Percentiles rank a stretch among this genome's conserved stretches.
phyloP scores from a whole-genome alignment of 2,329 filamentous ascomycete genomes.

The Rutstroemia sp. region DNA sequence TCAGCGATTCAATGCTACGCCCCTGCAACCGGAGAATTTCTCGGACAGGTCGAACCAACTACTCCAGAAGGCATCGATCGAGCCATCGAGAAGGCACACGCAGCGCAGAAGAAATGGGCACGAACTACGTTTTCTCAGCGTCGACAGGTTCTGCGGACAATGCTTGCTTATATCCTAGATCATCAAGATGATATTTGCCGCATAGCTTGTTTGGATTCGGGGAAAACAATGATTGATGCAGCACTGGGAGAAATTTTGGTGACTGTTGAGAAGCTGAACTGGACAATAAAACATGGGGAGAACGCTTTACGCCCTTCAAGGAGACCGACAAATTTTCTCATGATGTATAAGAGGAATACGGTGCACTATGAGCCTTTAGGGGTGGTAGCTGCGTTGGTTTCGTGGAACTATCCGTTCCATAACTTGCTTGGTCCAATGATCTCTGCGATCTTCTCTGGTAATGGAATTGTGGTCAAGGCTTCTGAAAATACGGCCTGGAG shows the following conservation, averaged over 20 bases:
- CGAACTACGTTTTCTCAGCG: slow-evolving; percentile 71
- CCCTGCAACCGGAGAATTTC: slow-evolving; percentile 78
- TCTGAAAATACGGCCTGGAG: slow-evolving; percentile 97
- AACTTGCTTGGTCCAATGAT: slow-evolving; percentile 90
- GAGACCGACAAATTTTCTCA: slow-evolving; percentile 82
- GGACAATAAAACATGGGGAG: slow-evolving; percentile 90
- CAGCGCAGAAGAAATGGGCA: slow-evolving; percentile 72
- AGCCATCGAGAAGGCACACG: slow-evolving; percentile 63
- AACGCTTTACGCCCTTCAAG: slow-evolving; percentile 63
- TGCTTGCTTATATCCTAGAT: slow-evolving; percentile 77
- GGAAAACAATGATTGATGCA: slow-evolving; percentile 94
- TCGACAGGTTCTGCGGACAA: slow-evolving; percentile 68
- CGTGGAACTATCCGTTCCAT: slow-evolving; percentile 97
- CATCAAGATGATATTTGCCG: slow-evolving; percentile 83
- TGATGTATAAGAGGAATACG: slow-evolving; percentile 91
- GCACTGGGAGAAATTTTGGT: slow-evolving; percentile 91
- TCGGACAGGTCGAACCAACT: slow-evolving; percentile 72
- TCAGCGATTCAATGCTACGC: slow-evolving; percentile 76
- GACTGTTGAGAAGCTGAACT: slow-evolving; percentile 86
- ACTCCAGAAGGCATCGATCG: slow-evolving; percentile 72
- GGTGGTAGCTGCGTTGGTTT: slow-evolving; percentile 85
- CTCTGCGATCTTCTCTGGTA: slow-evolving; percentile 83
- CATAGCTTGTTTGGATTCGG: slow-evolving; percentile 83
- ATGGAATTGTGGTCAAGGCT: slow-evolving; percentile 86
- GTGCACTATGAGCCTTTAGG: slow-evolving; percentile 89